Base-by-base conservation (phyloP, 805 yeast species). In the Candida germanica region DNA sequence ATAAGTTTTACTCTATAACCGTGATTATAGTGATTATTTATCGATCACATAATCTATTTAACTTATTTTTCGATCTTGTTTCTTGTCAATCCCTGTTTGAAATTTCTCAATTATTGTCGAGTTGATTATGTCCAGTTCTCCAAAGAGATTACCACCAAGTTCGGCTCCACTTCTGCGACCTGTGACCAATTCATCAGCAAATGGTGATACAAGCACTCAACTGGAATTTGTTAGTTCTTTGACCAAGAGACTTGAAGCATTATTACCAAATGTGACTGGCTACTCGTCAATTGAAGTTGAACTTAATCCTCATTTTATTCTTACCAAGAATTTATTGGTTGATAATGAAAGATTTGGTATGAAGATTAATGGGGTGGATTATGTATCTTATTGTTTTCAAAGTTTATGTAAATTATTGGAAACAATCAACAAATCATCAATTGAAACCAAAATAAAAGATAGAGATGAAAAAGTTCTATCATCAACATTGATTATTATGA, bases 221-320 rank as follows among this genome's bases (percentile, higher is more conserved):
- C 27, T 29, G 9, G 39, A 39, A 17, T 59, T 50, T 33, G 47
- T 61, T 5, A 49, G 48, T 13, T 46, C 57, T 6, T 35, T 61
- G 17, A 35, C 53, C 14, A 49, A 49, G 35, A 40, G 71, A 29
- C 48, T 67, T 26, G 63, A 56, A 32, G 51, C 59, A 17, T 49
- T 65, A 17, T 49, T 67, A 16, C 72, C 73, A 12, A 56, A 50
- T 44, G 47, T 64, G 19, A 59, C 70, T 1, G 70, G 71, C n/a
- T 54, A 56, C 40, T 46, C 63, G 3, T 40, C 63, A 8, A 57
- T 58, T 8, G 72, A 67, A 38, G 67, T 66, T 6, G 71, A 66
- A 48, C 48, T 65, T 28, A 61, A 66, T 37, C 63, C 68, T 2
- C 72, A 66, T 41, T 67, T 57, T 39, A 38, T 58, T 14, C 44